Percentiles rank a stretch among this genome's conserved stretches.
phyloP scores from a whole-genome alignment of 1,284 basidiomycete species.

The Ustilago bromivora region DNA sequence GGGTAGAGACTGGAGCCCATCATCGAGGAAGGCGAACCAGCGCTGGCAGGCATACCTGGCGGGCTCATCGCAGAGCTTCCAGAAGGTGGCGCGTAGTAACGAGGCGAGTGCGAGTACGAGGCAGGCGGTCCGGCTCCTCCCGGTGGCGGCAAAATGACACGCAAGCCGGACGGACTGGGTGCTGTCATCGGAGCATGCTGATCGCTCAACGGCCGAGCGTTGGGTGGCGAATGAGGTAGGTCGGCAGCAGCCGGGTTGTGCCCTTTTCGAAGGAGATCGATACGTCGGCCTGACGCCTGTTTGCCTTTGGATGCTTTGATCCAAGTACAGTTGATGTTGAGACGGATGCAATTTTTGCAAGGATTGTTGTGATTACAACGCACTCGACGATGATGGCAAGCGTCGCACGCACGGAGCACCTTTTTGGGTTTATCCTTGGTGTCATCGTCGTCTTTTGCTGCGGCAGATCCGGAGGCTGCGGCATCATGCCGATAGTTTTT shows the following conservation, averaged over 20 bases:
- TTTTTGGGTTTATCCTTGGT: conserved; percentile 49
- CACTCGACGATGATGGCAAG: conserved; percentile 56
- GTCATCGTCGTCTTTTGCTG: conserved; percentile 25
- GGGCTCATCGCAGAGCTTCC: conserved; percentile 34
- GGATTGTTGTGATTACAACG: conserved; percentile 60
- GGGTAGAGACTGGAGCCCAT: conserved; percentile 38
- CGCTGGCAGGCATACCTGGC: conserved; percentile 35
- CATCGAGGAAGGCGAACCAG: conserved; percentile 29
- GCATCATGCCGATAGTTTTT: conserved; percentile 24
- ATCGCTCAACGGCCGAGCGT: conserved; percentile 12
- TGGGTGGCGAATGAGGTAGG: conserved; percentile 22
- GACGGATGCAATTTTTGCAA: conserved; percentile 60
- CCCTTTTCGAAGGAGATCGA: conserved; percentile 47
- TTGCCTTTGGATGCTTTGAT: conserved; percentile 59
- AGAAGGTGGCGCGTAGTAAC: conserved; percentile 25
- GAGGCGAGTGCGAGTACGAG: conserved; percentile 22
- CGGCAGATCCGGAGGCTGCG: conserved; percentile 14
- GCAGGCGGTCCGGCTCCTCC: conserved; percentile 7
- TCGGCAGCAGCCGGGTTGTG: conserved; percentile 48
- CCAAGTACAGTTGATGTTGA: conserved; percentile 62
- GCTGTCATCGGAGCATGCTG: conserved; percentile 26
- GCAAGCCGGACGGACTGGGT: conserved; percentile 26
- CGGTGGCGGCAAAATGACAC: conserved; percentile 23
- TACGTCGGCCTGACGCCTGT: conserved; percentile 49
- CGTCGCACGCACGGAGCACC: conserved; percentile 46